These are phyloP conservation scores for Plectosphaerella cucumerina DNA, from an alignment of 2,329 filamentous ascomycete genomes.

Conservation along the genomic window DNA sequence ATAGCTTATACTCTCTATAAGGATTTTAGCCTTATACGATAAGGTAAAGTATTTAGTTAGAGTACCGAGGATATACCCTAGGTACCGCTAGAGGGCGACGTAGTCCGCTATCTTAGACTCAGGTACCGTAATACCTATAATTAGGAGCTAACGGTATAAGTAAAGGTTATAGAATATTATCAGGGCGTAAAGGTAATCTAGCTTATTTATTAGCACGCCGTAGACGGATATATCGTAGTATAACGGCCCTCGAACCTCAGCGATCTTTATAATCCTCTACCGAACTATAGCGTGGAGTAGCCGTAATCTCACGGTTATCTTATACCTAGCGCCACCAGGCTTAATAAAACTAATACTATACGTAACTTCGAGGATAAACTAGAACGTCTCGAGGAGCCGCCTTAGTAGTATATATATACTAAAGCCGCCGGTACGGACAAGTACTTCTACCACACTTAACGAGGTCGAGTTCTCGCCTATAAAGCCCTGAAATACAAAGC, in stretches of 20 bases:
- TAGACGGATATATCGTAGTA: slow-evolving; percentile 56
- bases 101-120: slow-evolving; percentile 58
- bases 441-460: slow-evolving; percentile 58
- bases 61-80: slow-evolving; percentile 24
- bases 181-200: slow-evolving; percentile 62
- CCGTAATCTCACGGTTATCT: slow-evolving; percentile 58
- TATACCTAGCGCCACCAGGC: slow-evolving; percentile 58
- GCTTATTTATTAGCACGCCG: slow-evolving; percentile 60
- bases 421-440: slow-evolving; percentile 64
- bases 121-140: slow-evolving; percentile 57
- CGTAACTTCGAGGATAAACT: slow-evolving; percentile 52
- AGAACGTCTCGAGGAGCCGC: slow-evolving; percentile 45
- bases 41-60: slow-evolving; percentile 20
- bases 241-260: slow-evolving; percentile 38
- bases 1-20: slow-evolving; percentile 27
- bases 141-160: slow-evolving; percentile 58
- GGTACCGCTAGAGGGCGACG: slow-evolving; percentile 48
- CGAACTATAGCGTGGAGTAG: slow-evolving; percentile 62
- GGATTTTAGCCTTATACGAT: slow-evolving; percentile 19
- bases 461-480: slow-evolving; percentile 37
- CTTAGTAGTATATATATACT: slow-evolving; percentile 54
- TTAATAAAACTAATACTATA: slow-evolving; percentile 52
- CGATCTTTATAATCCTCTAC: slow-evolving; percentile 55
- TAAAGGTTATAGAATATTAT: slow-evolving; percentile 58
- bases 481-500: slow-evolving; percentile 31